phyloP scores from a whole-genome alignment of 2,329 filamentous ascomycete species.

The Fusarium abutilonis region DNA sequence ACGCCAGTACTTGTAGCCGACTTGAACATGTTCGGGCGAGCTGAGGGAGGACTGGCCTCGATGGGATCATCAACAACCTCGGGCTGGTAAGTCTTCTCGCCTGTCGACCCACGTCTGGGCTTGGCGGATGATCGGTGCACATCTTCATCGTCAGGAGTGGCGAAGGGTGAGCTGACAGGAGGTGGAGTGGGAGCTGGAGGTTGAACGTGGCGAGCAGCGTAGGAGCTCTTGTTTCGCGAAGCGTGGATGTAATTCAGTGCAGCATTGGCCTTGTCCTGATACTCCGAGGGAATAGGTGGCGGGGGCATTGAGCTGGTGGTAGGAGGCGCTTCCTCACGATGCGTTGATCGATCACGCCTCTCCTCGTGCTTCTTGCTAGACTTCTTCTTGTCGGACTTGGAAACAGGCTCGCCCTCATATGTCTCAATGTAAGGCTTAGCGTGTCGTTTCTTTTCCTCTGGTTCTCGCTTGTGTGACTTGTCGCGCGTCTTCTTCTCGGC shows the following conservation, averaged over 20 bases:
- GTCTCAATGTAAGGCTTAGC: conserved; percentile 51
- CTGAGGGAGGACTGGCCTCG: conserved; percentile 46
- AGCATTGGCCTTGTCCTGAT: conserved; percentile 26
- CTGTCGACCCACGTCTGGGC: conserved; percentile 49
- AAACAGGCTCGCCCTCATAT: conserved; percentile 35
- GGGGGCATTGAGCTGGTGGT: conserved; percentile 34
- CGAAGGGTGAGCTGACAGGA: conserved; percentile 46
- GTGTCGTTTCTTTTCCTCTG: conserved; percentile 52
- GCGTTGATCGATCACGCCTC: conserved; percentile 49
- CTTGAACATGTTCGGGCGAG: conserved; percentile 45
- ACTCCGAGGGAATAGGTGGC: conserved; percentile 41
- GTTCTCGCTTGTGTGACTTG: conserved; percentile 52
- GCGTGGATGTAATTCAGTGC: conserved; percentile 48
- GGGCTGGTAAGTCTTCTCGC: conserved; percentile 49
- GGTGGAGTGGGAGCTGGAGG: conserved; percentile 53
- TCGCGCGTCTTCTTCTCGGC: conserved; percentile 52
- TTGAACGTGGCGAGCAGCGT: conserved; percentile 39
- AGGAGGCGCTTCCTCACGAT: conserved; percentile 46
- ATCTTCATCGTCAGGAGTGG: conserved; percentile 47
- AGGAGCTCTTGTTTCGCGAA: conserved; percentile 45
- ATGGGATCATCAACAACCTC: conserved; percentile 49
- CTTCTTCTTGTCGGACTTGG: conserved; percentile 52
- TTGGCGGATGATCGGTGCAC: conserved; percentile 49
- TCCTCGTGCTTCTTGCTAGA: conserved; percentile 54
- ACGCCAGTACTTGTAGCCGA: conserved; percentile 41